Base-by-base conservation (phyloP, 1,284 basidiomycete species). In the Anthracocystis panici-leucophaei region DNA sequence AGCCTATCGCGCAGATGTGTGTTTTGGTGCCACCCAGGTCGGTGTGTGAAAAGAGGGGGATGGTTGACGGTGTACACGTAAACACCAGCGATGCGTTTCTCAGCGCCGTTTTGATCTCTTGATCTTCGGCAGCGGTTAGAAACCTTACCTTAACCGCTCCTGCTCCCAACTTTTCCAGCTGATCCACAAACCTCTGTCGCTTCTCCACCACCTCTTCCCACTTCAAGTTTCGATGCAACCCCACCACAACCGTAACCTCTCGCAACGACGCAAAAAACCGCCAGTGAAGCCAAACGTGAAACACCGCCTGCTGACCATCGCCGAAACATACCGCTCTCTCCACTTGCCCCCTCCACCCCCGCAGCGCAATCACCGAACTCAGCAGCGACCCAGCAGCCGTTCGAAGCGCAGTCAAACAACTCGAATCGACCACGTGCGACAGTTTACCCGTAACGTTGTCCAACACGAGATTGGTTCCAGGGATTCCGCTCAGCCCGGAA, bases 1-100 rank as follows among this genome's bases (percentile, higher is more conserved):
- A 60, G 21, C 70, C 70, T 1, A 73, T 54, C 0, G 64, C 70
- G 11, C 51, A 56, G 9, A 64, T 33, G 44, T 73, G 70, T 8
- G 20, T 53, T 8, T 14, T 33, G 11, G 9, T n/a, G 3, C 8
- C 3, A 16, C 9, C 3, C 6, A 60, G 41, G 31, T 35, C 14
- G 1, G 21, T 7, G 35, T 23, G 10, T 0, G 40, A n/a, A 35
- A 66, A 67, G 2, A 73, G 57, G 0, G 61, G 38, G 0, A 18
- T 2, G 23, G 51, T 57, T 3, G 57, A 60, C 4, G 70, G 71
- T 1, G 71, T 74, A 35, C 71, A 74, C 1, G 59, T 72, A 48
- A 58, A 65, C n/a, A 74, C 53, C 31, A 68, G n/a, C 8, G 7
- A 7, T 6, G 51, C 38, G 0, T n/a, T 8, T 1, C 5, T 18